Percentiles rank a stretch among this genome's conserved stretches.
phyloP scores from a whole-genome alignment of 2,329 filamentous ascomycete genomes.

The Cladosporium sp. region DNA sequence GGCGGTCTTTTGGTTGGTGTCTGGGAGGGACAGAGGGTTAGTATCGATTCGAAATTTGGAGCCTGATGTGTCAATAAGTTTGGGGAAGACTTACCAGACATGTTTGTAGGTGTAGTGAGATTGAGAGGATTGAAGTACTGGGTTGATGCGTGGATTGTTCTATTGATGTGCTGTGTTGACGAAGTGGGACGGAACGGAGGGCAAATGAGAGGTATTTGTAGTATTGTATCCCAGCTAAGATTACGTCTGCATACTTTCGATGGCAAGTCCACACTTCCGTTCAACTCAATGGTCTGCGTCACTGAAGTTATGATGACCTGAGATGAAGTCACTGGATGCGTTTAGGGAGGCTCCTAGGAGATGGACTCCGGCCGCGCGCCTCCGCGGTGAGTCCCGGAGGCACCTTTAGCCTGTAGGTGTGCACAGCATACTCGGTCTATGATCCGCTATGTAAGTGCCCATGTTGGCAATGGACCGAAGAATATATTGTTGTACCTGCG shows the following conservation, averaged over 20 bases:
- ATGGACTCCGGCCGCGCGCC: background rate
- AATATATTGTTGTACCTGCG: too few relatives aligned
- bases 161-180: background rate
- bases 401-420: too few relatives aligned
- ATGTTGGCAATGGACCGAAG: too few relatives aligned
- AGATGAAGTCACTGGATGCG: conserved; percentile 5
- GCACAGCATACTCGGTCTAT: too few relatives aligned
- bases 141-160: background rate
- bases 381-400: background rate
- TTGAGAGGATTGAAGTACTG: background rate
- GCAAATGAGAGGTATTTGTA: background rate
- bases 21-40: background rate
- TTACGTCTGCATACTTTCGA: background rate
- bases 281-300: background rate
- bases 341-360: background rate
- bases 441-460: too few relatives aligned
- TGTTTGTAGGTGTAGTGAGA: background rate
- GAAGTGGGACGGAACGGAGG: background rate
- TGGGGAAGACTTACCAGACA: background rate
- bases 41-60: background rate
- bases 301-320: background rate
- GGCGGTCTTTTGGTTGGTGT: background rate
- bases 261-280: background rate
- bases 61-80: too few relatives aligned
- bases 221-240: background rate